phyloP scores from a whole-genome alignment of 257 asterid genomes.

The Apocynum venetum region DNA sequence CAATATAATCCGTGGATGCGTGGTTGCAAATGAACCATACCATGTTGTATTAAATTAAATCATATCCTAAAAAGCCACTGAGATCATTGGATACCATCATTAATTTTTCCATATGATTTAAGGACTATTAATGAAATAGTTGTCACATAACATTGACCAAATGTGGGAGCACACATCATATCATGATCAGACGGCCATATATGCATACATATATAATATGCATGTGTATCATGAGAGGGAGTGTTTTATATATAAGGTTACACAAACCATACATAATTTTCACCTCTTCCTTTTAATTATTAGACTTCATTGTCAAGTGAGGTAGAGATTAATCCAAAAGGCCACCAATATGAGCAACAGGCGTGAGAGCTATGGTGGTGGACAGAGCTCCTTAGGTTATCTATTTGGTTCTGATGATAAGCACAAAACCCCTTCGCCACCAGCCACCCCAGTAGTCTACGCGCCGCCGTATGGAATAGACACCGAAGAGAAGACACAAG shows the following conservation, averaged over 20 bases:
- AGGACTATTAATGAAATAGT: no score
- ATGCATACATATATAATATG: not conserved
- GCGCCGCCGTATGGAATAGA: slow-evolving; percentile 55
- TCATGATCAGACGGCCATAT: not conserved
- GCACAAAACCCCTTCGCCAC: slow-evolving; percentile 24
- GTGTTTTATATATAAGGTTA: not conserved
- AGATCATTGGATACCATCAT: slow-evolving; percentile 7
- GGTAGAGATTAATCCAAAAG: not conserved
- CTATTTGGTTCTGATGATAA: slow-evolving; percentile 52
- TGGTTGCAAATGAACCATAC: not conserved
- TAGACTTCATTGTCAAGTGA: not conserved
- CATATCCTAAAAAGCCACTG: not conserved
- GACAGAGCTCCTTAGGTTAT: slow-evolving; percentile 60
- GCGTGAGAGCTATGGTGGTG: slow-evolving; percentile 57
- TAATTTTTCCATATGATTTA: no score
- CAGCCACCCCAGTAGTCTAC: slow-evolving; percentile 27
- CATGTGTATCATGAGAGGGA: no score
- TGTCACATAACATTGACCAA: not conserved
- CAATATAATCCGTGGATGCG: not conserved
- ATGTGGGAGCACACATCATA: not conserved
- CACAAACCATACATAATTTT: not conserved
- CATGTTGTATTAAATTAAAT: no score
- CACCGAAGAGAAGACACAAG: not conserved
- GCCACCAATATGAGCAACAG: slow-evolving; percentile 30
- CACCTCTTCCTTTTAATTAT: not conserved